Conservation (phyloP, 176 grass and related monocot genomes). For the Eremochloa ophiuroides region DNA sequence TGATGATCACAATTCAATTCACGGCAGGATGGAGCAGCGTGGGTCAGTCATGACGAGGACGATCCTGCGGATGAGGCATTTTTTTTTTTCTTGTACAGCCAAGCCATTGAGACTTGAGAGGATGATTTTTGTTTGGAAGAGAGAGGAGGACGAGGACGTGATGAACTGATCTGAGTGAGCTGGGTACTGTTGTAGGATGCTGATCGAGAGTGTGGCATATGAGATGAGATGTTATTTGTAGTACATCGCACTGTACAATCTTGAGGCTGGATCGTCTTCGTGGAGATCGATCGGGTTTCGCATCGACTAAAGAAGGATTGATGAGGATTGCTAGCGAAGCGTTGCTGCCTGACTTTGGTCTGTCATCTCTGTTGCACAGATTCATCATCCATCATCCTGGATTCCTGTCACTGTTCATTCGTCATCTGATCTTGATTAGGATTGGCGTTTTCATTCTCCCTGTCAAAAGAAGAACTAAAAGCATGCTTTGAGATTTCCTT, state of each 20-base stretch:
- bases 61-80: slow-evolving; percentile 8
- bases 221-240: not conserved
- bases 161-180: slow-evolving; percentile 4
- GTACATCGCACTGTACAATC: not conserved
- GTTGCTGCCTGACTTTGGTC: too few relatives aligned
- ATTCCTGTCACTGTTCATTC: too few relatives aligned
- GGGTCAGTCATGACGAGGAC: not conserved
- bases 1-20: too few relatives aligned
- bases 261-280: not conserved
- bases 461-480: too few relatives aligned
- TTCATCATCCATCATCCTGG: too few relatives aligned
- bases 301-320: not conserved
- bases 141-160: not conserved
- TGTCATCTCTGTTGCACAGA: too few relatives aligned
- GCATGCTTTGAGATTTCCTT: not conserved
- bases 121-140: not conserved
- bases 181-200: slow-evolving; percentile 4
- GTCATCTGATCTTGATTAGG: too few relatives aligned
- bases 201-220: not conserved
- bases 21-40: not conserved
- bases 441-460: too few relatives aligned
- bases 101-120: slow-evolving; percentile 31
- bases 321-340: not conserved
- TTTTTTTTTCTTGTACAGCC: slow-evolving; percentile 37
- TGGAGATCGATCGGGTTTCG: not conserved